Evolutionary conservation across 2,329 filamentous ascomycete species (phyloP).

Genomic region (Sporothrix curviconia): DNA sequence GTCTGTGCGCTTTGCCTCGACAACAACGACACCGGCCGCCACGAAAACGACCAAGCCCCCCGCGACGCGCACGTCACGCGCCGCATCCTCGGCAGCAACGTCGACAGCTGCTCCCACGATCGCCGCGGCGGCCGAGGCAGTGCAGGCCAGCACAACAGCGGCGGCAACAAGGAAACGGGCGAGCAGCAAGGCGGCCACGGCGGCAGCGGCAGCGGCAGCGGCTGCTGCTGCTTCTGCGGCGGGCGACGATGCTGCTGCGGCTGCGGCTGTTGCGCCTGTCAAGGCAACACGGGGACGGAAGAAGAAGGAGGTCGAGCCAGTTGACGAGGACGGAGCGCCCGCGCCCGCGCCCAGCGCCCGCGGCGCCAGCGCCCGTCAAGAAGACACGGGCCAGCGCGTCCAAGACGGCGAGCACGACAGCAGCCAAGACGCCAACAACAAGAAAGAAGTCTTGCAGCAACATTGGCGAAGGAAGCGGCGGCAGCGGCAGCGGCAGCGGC

Average conservation of each 20-base stretch:
- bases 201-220: neutral
- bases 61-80: conserved; percentile 7
- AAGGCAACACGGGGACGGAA: conserved; percentile 5
- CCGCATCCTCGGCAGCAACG: neutral
- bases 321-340: neutral
- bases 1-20: conserved; percentile 13
- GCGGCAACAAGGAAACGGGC: conserved; percentile 17
- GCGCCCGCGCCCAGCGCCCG: too few species aligned
- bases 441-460: conserved; percentile 8
- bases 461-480: neutral
- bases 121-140: neutral
- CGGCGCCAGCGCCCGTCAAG: neutral
- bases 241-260: neutral
- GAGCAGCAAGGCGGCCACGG: conserved; percentile 16
- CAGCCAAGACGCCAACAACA: conserved; percentile 6
- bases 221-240: too few species aligned
- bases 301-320: conserved; percentile 14
- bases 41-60: conserved; percentile 12
- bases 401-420: conserved; percentile 3
- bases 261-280: neutral
- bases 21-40: conserved; percentile 3
- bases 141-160: conserved; percentile 3
- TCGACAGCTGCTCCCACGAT: neutral
- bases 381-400: conserved; percentile 6
- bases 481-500: neutral